Percentiles rank a stretch among this genome's conserved stretches.
These are phyloP conservation scores for Pseudonitzschia delicatissima DNA, from an alignment of 108 stramenopile species.

Conservation along the genomic window DNA sequence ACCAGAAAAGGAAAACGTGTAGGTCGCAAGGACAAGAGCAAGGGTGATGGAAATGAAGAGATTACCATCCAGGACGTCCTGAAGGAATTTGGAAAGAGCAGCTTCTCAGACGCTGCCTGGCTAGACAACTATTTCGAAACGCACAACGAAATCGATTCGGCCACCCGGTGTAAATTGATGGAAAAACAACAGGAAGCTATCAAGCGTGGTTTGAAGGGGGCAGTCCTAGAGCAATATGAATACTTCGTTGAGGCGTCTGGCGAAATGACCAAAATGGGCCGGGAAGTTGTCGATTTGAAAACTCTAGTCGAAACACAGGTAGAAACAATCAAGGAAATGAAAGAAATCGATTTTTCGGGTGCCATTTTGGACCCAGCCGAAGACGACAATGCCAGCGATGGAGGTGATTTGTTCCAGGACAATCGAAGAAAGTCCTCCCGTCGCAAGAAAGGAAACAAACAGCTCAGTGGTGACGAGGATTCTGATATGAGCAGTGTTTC, in stretches of 20 bases:
- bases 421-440: conserved; percentile 3
- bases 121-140: conserved; percentile 65
- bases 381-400: conserved; percentile 49
- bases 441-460: conserved; percentile 2
- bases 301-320: conserved; percentile 70
- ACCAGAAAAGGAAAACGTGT: conserved; percentile 23
- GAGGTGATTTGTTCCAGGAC: conserved; percentile 37
- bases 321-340: conserved; percentile 79
- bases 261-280: conserved; percentile 88
- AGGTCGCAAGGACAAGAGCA: conserved; percentile 14
- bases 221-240: conserved; percentile 84
- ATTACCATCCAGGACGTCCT: conserved; percentile 22
- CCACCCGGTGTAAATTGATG: conserved; percentile 46
- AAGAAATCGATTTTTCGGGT: conserved; percentile 73
- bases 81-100: conserved; percentile 56
- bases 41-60: conserved; percentile 19
- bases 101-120: conserved; percentile 63
- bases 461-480: conserved; percentile 18
- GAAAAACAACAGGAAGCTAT: conserved; percentile 74
- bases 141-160: conserved; percentile 61
- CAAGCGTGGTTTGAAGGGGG: conserved; percentile 73
- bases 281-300: conserved; percentile 69
- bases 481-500: conserved; percentile 36
- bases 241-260: conserved; percentile 86
- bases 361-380: conserved; percentile 40